A percentile compares a stretch with the other conserved stretches of the same genome.
Conservation (phyloP, 345 rosid species). For the Brassica cretica region DNA sequence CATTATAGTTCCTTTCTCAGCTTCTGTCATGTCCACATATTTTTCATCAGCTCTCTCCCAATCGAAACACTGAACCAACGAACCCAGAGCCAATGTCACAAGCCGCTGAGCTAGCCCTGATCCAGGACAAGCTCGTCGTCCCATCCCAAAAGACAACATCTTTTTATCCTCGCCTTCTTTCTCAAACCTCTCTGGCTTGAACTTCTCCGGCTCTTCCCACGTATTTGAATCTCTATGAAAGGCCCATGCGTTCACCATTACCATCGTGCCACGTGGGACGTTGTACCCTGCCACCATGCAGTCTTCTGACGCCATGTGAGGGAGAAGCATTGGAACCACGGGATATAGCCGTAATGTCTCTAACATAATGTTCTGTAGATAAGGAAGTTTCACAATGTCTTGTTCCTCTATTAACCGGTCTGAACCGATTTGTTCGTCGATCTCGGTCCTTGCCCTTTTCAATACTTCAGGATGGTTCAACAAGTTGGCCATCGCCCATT, state of each 20-base stretch:
- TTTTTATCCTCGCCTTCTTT: conserved; percentile 30
- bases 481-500: conserved; percentile 28
- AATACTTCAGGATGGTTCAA: conserved; percentile 42
- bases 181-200: conserved; percentile 32
- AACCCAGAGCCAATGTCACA: conserved; percentile 42
- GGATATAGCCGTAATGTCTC: conserved; percentile 42
- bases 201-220: conserved; percentile 30
- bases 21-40: conserved; percentile 43
- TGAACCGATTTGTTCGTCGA: conserved; percentile 31
- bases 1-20: conserved; percentile 37
- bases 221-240: conserved; percentile 14
- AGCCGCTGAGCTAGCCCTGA: conserved; percentile 45
- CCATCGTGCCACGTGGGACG: conserved; percentile 39
- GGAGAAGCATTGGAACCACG: conserved; percentile 41
- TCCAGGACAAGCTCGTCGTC: conserved; percentile 44
- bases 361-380: conserved; percentile 37
- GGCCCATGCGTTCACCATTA: conserved; percentile 39
- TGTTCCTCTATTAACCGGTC: conserved; percentile 40
- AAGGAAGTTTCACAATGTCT: conserved; percentile 42
- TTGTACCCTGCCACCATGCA: conserved; percentile 41
- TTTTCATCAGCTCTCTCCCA: conserved; percentile 24
- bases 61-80: conserved; percentile 47
- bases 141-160: conserved; percentile 45
- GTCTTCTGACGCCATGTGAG: conserved; percentile 43
- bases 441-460: conserved; percentile 38